Base-by-base conservation (phyloP, 495 filamentous ascomycete genomes). In the Penicillium herquei region DNA sequence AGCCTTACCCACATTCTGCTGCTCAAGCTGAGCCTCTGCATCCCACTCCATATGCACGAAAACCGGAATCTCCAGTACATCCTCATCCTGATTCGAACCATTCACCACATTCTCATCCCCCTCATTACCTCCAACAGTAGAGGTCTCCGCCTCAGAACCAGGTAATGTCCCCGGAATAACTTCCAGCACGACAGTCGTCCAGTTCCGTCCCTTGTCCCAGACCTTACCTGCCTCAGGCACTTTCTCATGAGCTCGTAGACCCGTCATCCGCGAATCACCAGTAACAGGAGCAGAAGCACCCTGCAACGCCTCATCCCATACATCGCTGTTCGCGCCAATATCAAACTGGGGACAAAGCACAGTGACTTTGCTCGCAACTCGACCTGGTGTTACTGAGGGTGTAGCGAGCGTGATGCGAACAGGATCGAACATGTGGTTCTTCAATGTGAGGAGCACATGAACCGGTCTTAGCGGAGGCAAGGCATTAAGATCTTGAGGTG, bases 11-110 rank as follows among this genome's bases (percentile, higher is more conserved):
- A 70, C 65, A 54, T 64, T 57, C 63, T 70, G 81, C 49, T 88
- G 87, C 60, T 89, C 89, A 42, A 84, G 83, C 49, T 83, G 83
- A 6, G 80, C 78, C 58, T 96, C 91, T 34, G 83, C 81, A 72
- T 97, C 92, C 86, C 91, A 98, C 70, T 96, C 92, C 58, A 96
- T 78, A 41, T 90, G 81, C 62, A 98, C 90, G 72, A 93, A 93
- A 50, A 98, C 82, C 35, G 94, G 93, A 60, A 98, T 92, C 78
- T 98, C 94, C 34, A 97, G 73, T n/a, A 96, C 80, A 65, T 96
- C 89, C 59, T 94, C 91, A 61, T 92, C 89, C 51, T 90, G 86
- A 54, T 76, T 81, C 34, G 86, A 57, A 53, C 49, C 49, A 49
- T 30, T 45, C 51, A 26, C 62, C 51, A 12, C 59, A 46, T n/a